phyloP scores from a whole-genome alignment of 2,329 filamentous ascomycete genomes.

The Cladosporium halotolerans region DNA sequence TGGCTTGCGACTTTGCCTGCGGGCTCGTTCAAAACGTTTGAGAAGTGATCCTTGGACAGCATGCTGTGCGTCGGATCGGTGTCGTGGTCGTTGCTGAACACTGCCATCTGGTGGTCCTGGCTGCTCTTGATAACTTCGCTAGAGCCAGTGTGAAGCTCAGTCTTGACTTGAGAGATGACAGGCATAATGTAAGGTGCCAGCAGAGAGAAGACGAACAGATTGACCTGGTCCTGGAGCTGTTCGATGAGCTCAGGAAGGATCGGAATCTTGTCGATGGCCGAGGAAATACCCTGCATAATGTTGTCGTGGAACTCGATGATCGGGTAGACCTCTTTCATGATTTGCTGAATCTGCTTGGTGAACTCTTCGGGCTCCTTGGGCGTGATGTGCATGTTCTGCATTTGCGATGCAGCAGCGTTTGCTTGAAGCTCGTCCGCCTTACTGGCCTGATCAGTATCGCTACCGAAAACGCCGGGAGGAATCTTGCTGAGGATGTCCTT shows the following conservation, averaged over 20 bases:
- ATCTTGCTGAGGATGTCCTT: slow-evolving; percentile 76
- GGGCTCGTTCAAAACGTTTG: slow-evolving; percentile 79
- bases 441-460: slow-evolving; percentile 59
- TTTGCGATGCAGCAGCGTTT: slow-evolving; percentile 67
- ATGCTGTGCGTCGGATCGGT: slow-evolving; percentile 89
- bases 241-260: slow-evolving; percentile 79
- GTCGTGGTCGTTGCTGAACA: slow-evolving; percentile 71
- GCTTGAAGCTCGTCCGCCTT: slow-evolving; percentile 74
- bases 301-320: slow-evolving; percentile 88
- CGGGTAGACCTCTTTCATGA: slow-evolving; percentile 77
- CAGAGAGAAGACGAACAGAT: slow-evolving; percentile 83
- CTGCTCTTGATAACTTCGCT: slow-evolving; percentile 82
- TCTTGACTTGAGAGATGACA: slow-evolving; percentile 79
- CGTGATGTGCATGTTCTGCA: slow-evolving; percentile 66
- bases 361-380: slow-evolving; percentile 80
- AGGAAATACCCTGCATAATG: slow-evolving; percentile 69
- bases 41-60: slow-evolving; percentile 94
- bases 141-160: slow-evolving; percentile 77
- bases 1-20: slow-evolving; percentile 76
- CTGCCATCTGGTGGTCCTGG: slow-evolving; percentile 74
- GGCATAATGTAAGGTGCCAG: slow-evolving; percentile 83
- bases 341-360: slow-evolving; percentile 65
- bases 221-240: slow-evolving; percentile 80
- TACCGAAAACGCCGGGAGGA: slow-evolving; percentile 72
- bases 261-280: slow-evolving; percentile 78